Conservation (phyloP, 2,329 filamentous ascomycete species). For the Hirsutella rhossiliensis region DNA sequence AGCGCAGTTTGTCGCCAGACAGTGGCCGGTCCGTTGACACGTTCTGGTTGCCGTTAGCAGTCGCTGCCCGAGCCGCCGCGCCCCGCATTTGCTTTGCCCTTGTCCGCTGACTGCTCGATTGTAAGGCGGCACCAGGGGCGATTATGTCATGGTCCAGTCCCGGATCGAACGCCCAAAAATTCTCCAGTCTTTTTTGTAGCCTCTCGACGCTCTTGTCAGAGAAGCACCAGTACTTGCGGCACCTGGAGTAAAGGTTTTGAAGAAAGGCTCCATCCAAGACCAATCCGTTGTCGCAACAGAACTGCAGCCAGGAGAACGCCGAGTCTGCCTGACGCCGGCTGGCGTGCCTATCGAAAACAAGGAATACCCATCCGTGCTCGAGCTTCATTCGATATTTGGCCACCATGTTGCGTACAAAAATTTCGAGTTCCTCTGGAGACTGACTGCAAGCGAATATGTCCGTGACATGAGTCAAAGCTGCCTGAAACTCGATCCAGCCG, state of each 20-base stretch:
- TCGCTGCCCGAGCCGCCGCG: too few species aligned
- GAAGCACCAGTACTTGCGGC: conserved; percentile 21
- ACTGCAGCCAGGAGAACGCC: conserved; percentile 19
- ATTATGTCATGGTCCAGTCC: background rate
- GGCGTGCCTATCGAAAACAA: conserved; percentile 18
- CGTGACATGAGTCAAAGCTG: conserved; percentile 18
- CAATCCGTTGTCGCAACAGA: conserved; percentile 16
- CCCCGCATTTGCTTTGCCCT: background rate
- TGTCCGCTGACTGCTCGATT: background rate
- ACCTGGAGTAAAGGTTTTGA: conserved; percentile 13
- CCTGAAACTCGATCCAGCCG: conserved; percentile 11
- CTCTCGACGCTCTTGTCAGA: conserved; percentile 13
- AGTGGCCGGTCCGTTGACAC: background rate
- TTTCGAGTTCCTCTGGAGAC: conserved; percentile 14
- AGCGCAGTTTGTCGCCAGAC: conserved; percentile 20
- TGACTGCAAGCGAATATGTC: conserved; percentile 17
- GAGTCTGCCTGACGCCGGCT: conserved; percentile 14
- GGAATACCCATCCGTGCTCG: conserved; percentile 15
- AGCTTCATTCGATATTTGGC: conserved; percentile 13
- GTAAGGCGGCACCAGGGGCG: background rate
- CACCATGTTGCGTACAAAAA: conserved; percentile 15
- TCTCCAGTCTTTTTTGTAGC: conserved; percentile 1
- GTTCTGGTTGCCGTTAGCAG: background rate
- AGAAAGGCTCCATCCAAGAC: conserved; percentile 17
- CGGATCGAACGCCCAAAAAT: background rate